These are phyloP conservation scores for Apophysomyces sp. DNA, from an alignment of 371 early-diverging fungal genomes.

Conservation along the genomic window DNA sequence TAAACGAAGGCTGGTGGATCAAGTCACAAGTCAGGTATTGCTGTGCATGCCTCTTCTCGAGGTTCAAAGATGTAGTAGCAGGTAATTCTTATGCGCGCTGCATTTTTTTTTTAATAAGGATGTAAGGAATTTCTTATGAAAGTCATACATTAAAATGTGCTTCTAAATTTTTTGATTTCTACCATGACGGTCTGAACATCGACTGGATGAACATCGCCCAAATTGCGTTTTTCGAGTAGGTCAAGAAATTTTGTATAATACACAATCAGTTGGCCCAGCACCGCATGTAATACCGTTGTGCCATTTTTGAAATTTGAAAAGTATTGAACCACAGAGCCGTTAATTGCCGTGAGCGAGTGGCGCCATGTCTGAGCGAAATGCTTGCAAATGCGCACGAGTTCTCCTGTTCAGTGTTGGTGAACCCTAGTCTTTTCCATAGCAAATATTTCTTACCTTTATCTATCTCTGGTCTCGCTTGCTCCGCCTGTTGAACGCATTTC, in stretches of 20 bases:
- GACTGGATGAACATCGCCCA: slow-evolving; percentile 72
- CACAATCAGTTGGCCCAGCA: slow-evolving; percentile 80
- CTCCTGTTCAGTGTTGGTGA: slow-evolving; percentile 8
- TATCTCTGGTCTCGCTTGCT: slow-evolving; percentile 39
- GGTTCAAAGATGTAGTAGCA: no score
- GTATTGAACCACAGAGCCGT: slow-evolving; percentile 79
- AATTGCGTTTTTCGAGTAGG: slow-evolving; percentile 68
- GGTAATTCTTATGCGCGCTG: background rate
- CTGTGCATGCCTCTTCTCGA: no score
- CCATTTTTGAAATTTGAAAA: slow-evolving; percentile 94
- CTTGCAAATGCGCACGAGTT: slow-evolving; percentile 64
- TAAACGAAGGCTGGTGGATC: no score
- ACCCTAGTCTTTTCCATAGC: background rate
- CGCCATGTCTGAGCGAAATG: slow-evolving; percentile 85
- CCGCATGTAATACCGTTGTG: slow-evolving; percentile 82
- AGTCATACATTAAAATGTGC: slow-evolving; percentile 55
- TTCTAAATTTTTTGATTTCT: slow-evolving; percentile 85
- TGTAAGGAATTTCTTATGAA: background rate
- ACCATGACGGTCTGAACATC: slow-evolving; percentile 91
- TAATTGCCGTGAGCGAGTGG: slow-evolving; percentile 68
- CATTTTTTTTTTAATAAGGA: background rate
- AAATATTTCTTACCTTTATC: background rate
- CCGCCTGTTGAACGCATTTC: slow-evolving; percentile 69
- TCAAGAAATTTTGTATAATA: slow-evolving; percentile 86
- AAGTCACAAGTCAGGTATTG: no score